Base-by-base conservation (phyloP, 2,329 filamentous ascomycete species). In the Sporothrix euskadiensis region DNA sequence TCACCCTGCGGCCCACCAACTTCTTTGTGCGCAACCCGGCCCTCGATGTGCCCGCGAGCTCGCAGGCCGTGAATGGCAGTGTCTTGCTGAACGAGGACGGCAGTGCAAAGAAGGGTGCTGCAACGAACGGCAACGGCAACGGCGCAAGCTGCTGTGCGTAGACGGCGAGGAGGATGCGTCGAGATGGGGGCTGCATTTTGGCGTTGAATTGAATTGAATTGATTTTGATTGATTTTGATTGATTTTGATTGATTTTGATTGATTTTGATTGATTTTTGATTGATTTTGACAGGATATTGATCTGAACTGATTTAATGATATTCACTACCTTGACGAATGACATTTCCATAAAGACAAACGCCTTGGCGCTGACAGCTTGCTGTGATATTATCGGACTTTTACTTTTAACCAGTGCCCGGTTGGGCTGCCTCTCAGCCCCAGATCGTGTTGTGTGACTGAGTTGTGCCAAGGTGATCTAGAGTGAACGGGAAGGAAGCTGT, bases 11-110 rank as follows among this genome's bases (percentile, higher is more conserved):
- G 77, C 86, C 87, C 0, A 83, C 85, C 1, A 88, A 88, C 74
- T 87, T 88, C 77, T 88, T 88, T 74, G 79, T 81, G 0, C 82
- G 82, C 4, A 88, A 88, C 72, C 86, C 85, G 0, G 84, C 82
- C 0, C 72, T 87, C 5, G 85, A 88, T 76, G 84, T 88, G 2
- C 82, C 84, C 0, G 82, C 83, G 2, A 83, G 82, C 72, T 81
- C 78, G 71, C 85, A 86, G 78, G 81, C 79, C 22, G 78, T 80
- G 30, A 85, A 85, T 75, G 80, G 81, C 61, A 82, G 81, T 61
- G 80, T 81, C 1, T 69, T 72, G 26, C 68, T 81, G 68, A 78
- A 79, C 35, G 75, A 35, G 5, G 30, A 56, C 16, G 71, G 8
- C 5, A 26, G 44, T 35, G 65, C 52, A 12, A 19, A 6, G 52